Evolutionary conservation across 2,329 filamentous ascomycete species (phyloP).

Genomic region (Lecanosticta acicola): DNA sequence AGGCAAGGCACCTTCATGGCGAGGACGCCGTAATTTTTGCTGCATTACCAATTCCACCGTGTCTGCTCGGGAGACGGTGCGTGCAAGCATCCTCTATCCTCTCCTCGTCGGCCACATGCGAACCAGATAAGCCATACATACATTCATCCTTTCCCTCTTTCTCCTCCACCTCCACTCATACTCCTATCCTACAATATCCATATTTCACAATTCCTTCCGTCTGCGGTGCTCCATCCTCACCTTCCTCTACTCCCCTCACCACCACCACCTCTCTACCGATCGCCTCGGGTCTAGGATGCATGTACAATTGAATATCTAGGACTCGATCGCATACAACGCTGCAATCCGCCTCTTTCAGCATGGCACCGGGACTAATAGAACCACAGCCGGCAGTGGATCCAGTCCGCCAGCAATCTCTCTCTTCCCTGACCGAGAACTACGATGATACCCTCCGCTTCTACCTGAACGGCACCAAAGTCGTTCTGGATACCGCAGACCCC

Average conservation of each 20-base stretch:
- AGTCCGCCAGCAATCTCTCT: slow-evolving; percentile 45
- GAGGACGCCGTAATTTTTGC: too few relatives aligned
- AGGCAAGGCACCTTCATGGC: too few relatives aligned
- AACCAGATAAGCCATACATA: not conserved
- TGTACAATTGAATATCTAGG: not conserved
- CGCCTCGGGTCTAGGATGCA: too few relatives aligned
- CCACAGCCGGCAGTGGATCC: slow-evolving; percentile 45
- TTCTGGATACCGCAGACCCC: slow-evolving; percentile 80
- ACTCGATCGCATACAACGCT: not conserved
- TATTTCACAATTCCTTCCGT: not conserved
- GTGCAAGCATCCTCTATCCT: not conserved
- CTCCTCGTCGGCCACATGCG: not conserved
- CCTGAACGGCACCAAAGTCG: slow-evolving; percentile 86
- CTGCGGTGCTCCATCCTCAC: not conserved
- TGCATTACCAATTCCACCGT: too few relatives aligned
- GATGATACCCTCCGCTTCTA: slow-evolving; percentile 89
- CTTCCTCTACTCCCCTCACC: too few relatives aligned
- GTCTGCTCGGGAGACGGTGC: too few relatives aligned
- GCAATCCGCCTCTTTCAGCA: slow-evolving; percentile 28
- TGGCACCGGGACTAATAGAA: slow-evolving; percentile 56
- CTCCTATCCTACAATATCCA: not conserved
- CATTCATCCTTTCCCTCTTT: not conserved
- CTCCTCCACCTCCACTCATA: not conserved
- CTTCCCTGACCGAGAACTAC: slow-evolving; percentile 66
- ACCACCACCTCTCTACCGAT: too few relatives aligned